Evolutionary conservation across 2,329 filamentous ascomycete genomes (phyloP), one percentile per base, ranked within the genome.

Genomic region (Colletotrichum viniferum): DNA sequence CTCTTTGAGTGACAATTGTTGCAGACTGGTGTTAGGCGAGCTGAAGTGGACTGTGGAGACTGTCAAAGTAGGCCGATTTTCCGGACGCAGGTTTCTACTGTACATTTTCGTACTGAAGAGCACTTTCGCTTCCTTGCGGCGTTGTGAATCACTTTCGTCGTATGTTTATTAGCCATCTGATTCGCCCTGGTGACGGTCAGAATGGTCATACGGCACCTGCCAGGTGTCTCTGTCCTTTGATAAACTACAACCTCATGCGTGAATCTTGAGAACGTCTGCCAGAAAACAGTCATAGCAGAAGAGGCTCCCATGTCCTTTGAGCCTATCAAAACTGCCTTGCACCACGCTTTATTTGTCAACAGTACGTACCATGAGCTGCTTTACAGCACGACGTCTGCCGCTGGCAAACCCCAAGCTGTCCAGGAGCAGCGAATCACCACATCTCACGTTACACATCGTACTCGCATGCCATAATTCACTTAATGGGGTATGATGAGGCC

Each of bases 1-100:
- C 36, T 18, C 0, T 14, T 18, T 38, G 36, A 8, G 36, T 18
- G 36, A 38, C 7, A 38, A 38, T 18, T 18, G 14, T 38, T 38
- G 38, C 38, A 18, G 8, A 16, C 8, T n/a, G 38, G 5, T n/a
- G 18, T 0, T 5, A 18, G 38, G 38, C 38, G n/a, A 43, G 18
- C 18, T n/a, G 7, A 32, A 10, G 30, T 36, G 34, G 9, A n/a
- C 18, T 43, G 18, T n/a, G 18, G 4, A n/a, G 18, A 43, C 0
- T 2, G 1, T 12, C 38, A 0, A n/a, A n/a, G 38, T 6, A 10
- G 18, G 38, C 38, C 0, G 0, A 43, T n/a, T 3, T n/a, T 43
- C 16, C 4, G 3, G 16, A 9, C 16, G 7, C 16, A 18, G 16
- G 18, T 1, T n/a, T 43, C 18, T 38, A 18, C 38, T 12, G 0